Evolutionary conservation across 2,329 filamentous ascomycete genomes (phyloP).

Genomic region (Aspergillus phoenicis): DNA sequence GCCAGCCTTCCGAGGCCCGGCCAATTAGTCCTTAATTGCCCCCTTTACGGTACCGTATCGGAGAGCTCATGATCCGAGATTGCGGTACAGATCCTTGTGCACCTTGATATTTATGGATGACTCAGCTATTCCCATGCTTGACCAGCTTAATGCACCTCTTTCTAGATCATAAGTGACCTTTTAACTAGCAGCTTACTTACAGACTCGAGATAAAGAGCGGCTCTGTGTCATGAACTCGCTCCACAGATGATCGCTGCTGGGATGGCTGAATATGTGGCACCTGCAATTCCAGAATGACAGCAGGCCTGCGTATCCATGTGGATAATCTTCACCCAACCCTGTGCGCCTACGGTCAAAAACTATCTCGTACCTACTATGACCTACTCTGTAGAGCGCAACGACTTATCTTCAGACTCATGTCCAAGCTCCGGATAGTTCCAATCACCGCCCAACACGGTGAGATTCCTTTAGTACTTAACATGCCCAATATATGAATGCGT

Average conservation of each 20-base stretch:
- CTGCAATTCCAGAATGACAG: too few relatives aligned
- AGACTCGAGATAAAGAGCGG: too few relatives aligned
- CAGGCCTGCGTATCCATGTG: too few relatives aligned
- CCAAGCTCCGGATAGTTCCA: neutral
- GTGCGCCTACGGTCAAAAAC: too few relatives aligned
- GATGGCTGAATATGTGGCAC: too few relatives aligned
- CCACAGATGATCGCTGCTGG: too few relatives aligned
- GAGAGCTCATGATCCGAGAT: slow-evolving; percentile 15
- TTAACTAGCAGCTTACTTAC: neutral
- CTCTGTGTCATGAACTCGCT: too few relatives aligned
- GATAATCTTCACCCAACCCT: too few relatives aligned
- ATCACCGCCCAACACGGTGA: neutral
- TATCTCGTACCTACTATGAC: too few relatives aligned
- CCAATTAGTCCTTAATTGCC: neutral
- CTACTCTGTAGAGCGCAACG: too few relatives aligned
- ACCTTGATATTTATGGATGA: neutral
- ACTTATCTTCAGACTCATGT: too few relatives aligned
- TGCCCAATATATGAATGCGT: too few relatives aligned
- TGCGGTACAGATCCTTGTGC: neutral
- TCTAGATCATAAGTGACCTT: neutral
- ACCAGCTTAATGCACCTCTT: neutral
- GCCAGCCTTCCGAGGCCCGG: slow-evolving; percentile 20
- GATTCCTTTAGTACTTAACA: neutral
- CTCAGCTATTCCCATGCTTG: slow-evolving; percentile 2
- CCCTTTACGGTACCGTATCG: slow-evolving; percentile 20